Evolutionary conservation across 306 rosid genomes (phyloP).

Genomic region (Dryas alaskensis): DNA sequence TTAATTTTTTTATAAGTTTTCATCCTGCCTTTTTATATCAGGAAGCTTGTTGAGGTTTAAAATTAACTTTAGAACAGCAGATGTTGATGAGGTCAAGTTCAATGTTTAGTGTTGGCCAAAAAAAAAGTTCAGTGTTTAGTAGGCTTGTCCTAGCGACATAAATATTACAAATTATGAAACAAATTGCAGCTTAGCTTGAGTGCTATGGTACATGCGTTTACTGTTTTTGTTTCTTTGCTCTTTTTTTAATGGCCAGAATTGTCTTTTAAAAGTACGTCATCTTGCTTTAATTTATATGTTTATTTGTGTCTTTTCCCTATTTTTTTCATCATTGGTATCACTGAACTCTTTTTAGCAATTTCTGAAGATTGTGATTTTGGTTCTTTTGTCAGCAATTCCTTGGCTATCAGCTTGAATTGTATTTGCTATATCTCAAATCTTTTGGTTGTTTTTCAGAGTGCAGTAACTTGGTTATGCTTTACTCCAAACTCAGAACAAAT

Average conservation of each 20-base stretch:
- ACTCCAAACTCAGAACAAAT: conserved; percentile 78
- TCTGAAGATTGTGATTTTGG: not conserved
- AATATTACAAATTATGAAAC: not conserved
- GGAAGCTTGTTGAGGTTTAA: not conserved
- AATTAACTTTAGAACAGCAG: not conserved
- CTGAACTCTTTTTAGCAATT: not conserved
- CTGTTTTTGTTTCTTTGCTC: not conserved
- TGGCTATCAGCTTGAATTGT: conserved; percentile 7
- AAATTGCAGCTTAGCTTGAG: not conserved
- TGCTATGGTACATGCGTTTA: not conserved
- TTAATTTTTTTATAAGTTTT: not conserved
- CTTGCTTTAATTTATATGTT: too few relatives aligned
- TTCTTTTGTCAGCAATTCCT: conserved; percentile 5
- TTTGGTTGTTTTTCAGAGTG: conserved; percentile 61
- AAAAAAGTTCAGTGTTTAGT: not conserved
- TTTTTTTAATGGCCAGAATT: too few relatives aligned
- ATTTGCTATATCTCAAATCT: conserved; percentile 5
- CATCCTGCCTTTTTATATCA: too few relatives aligned
- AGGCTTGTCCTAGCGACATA: too few relatives aligned
- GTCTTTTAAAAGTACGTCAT: too few relatives aligned
- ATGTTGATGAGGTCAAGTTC: not conserved
- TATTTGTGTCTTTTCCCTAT: not conserved
- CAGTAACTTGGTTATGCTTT: conserved; percentile 98
- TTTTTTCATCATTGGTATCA: not conserved
- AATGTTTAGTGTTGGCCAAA: not conserved